Conservation (phyloP, 1,284 basidiomycete species). For the Lignosus rhinocerotis region DNA sequence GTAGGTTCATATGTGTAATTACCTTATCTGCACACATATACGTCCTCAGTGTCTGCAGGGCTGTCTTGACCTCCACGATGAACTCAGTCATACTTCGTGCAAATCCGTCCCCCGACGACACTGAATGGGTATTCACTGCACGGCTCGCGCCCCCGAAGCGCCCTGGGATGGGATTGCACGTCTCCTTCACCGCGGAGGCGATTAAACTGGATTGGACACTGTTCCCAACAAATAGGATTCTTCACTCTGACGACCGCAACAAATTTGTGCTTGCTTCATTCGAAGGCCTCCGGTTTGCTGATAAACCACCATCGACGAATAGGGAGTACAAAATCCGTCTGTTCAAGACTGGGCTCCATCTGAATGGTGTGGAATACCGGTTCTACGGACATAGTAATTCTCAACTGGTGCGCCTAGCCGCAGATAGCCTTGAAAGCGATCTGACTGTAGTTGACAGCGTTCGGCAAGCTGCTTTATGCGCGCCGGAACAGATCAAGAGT, state of each 20-base stretch:
- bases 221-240: slow-evolving; percentile 58
- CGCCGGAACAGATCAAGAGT: slow-evolving; percentile 52
- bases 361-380: slow-evolving; percentile 61
- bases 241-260: slow-evolving; percentile 52
- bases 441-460: slow-evolving; percentile 38
- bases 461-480: slow-evolving; percentile 63
- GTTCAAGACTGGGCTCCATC: slow-evolving; percentile 52
- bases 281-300: slow-evolving; percentile 52
- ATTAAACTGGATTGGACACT: slow-evolving; percentile 49
- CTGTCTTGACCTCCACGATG: slow-evolving; percentile 27
- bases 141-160: slow-evolving; percentile 30
- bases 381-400: slow-evolving; percentile 72
- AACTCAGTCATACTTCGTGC: slow-evolving; percentile 40
- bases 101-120: slow-evolving; percentile 47
- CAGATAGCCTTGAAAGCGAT: background rate
- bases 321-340: slow-evolving; percentile 58
- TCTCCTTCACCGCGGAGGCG: slow-evolving; percentile 49
- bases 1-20: background rate
- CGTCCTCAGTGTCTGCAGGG: too few species aligned
- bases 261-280: slow-evolving; percentile 60
- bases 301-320: slow-evolving; percentile 43
- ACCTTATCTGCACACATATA: too few species aligned
- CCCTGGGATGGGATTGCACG: slow-evolving; percentile 42
- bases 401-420: slow-evolving; percentile 48
- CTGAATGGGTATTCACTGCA: slow-evolving; percentile 49